Conservation (phyloP, 73 alveolate genomes). For the Paramecium sonneborni region DNA sequence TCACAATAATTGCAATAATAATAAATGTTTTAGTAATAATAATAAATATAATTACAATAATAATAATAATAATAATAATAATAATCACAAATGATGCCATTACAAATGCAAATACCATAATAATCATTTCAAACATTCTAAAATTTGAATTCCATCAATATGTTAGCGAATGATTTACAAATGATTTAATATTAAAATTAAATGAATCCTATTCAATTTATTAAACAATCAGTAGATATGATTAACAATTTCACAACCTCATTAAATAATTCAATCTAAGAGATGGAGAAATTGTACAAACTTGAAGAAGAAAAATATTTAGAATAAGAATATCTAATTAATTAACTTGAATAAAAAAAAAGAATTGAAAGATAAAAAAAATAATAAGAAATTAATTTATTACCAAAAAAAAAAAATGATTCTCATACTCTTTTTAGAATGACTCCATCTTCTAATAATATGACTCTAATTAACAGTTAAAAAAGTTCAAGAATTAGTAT, state of each 20-base stretch:
- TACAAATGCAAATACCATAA: neutral
- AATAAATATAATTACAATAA: neutral
- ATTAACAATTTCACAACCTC: neutral
- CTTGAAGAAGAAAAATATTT: neutral
- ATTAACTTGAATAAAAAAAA: neutral
- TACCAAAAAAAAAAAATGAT: neutral
- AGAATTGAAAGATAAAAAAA: neutral
- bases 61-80: neutral
- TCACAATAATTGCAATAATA: neutral
- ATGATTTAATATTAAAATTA: neutral
- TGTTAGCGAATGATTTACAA: neutral
- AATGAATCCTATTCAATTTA: neutral
- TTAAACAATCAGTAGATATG: neutral
- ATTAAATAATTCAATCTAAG: neutral
- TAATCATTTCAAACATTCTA: neutral
- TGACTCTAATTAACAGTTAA: neutral
- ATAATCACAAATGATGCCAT: neutral
- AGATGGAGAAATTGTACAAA: neutral
- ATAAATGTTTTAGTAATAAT: neutral
- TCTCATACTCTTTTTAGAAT: neutral
- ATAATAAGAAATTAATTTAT: neutral
- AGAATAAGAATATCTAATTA: neutral
- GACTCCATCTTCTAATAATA: neutral
- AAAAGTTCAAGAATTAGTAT: neutral
- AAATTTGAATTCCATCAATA: neutral